Evolutionary conservation across 1,139 yeast species (phyloP), one percentile per base, ranked within the genome.

Genomic region (Diutina sp.): DNA sequence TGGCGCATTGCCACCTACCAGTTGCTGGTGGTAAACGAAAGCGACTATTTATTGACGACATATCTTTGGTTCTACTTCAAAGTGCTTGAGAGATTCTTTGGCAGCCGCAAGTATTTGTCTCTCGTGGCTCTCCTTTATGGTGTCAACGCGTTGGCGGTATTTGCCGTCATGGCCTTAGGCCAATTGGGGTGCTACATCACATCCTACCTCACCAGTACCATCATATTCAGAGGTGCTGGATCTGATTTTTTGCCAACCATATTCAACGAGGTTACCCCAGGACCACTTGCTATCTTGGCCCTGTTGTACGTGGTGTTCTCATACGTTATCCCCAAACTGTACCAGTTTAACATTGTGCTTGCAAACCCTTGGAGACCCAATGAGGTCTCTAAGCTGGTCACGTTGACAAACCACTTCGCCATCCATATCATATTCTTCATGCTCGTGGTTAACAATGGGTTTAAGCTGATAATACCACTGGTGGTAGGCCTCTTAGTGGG

Each of bases 1-100:
- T 87, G 93, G 90, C 71, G 95, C 55, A 62, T 85, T 14, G 55
- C 77, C 5, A 67, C 82, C 2, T 79, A 76, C 65, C 93, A 84
- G 64, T 57, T 80, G 29, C 72, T 82, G 4, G 86, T 79, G 59
- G 71, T 79, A 54, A 85, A 84, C 63, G 90, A 86, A 66, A 80
- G 88, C 2, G 90, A 86, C 64, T 84, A 80, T 56, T 65, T 86
- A 21, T 61, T 86, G 25, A 72, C 77, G 1, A 67, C 77, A 6
- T 65, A 84, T 14, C 64, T 85, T 45, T 69, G 85, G 64, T 85
- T 85, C 64, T 78, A 83, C 57, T 75, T 78, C 64, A 81, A 89
- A 60, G 78, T 76, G 46, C 67, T 87, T 57, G 95, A 87, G 66
- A 68, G 95, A 56, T 69, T 83, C 59, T 79, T 77, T 60, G 91